Conservation (phyloP, 1,284 basidiomycete species). For the Peniophora sp. region DNA sequence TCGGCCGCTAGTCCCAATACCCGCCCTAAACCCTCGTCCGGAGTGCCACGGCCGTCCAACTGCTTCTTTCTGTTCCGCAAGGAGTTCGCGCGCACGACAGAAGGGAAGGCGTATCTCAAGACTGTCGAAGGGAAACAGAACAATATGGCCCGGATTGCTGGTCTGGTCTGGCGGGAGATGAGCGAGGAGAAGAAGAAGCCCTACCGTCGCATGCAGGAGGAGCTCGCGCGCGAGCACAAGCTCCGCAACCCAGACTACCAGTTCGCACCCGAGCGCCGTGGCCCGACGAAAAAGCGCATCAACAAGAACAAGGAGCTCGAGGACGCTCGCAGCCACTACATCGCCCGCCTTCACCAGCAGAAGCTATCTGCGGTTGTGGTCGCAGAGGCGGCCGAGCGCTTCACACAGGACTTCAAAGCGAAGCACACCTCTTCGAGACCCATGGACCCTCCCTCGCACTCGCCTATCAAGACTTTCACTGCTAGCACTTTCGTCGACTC, state of each 20-base stretch:
- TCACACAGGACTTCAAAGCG: not conserved
- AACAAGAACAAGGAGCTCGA: constrained; percentile 37
- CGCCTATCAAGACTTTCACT: not conserved
- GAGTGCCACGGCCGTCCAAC: constrained; percentile 70
- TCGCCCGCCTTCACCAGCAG: constrained; percentile 18
- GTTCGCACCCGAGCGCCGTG: constrained; percentile 33
- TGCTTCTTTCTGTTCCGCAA: constrained; percentile 77
- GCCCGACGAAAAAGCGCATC: constrained; percentile 41
- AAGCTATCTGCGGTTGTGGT: constrained; percentile 36
- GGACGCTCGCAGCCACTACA: constrained; percentile 33
- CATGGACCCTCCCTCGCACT: not conserved
- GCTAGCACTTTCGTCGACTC: not conserved
- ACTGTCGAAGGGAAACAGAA: constrained; percentile 45
- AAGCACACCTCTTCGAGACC: not conserved
- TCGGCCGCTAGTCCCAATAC: not conserved
- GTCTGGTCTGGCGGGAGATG: constrained; percentile 44
- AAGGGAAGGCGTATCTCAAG: constrained; percentile 28
- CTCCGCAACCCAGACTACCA: constrained; percentile 48
- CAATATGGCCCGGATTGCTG: constrained; percentile 51
- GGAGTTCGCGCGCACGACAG: constrained; percentile 2
- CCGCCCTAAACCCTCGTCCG: constrained; percentile 3
- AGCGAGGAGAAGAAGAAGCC: constrained; percentile 35
- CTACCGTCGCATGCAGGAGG: constrained; percentile 45
- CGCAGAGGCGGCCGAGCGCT: constrained; percentile 3
- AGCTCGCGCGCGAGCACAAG: constrained; percentile 52